Base-by-base conservation (phyloP, 371 early-diverging fungal species). In the Rhizopus stolonifer region DNA sequence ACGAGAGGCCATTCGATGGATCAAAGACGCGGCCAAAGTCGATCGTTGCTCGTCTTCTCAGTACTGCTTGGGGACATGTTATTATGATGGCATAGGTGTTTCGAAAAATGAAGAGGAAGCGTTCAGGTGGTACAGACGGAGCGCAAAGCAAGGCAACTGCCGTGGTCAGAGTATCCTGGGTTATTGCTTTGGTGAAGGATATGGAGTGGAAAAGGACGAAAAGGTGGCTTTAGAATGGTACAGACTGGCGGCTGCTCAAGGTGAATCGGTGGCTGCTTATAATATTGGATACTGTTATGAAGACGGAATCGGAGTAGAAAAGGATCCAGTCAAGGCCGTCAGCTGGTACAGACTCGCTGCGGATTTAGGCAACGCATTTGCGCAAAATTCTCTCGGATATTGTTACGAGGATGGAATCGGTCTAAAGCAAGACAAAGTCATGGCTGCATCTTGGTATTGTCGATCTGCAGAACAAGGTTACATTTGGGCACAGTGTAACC, bases 251-350 rank as follows among this genome's bases (percentile, higher is more conserved):
- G 88, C 92, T 3, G 72, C 64, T 15, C 81, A 82, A 46, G 82
- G 79, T 17, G 81, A 85, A 44, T 79, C 84, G 0, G 90, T 89
- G 6, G 86, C 89, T 19, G 87, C 89, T 67, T 89, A 88, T 72
- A 91, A 91, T 43, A 79, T 92, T 38, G 93, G 88, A 5, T 85
- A 89, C 56, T 89, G 90, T 58, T 92, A 88, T 58, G 89, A 92
- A 61, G 86, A 90, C 40, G 94, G 93, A 8, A 76, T 87, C 44
- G 92, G 91, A 11, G 84, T 86, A 4, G 79, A 80, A 42, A 78
- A 82, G 60, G 70, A 89, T 52, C 64, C 81, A 4, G 48, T 61
- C 2, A 80, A 85, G 57, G 93, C 94, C 13, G 81, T 93, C 36
- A 60, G 69, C 40, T 93, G 88, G 88, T 95, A 90, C 58, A 61